Evolutionary conservation across 805 yeast genomes (phyloP), one percentile per base, ranked within the genome.

Genomic region (Saccharomycopsis synnaedendra): DNA sequence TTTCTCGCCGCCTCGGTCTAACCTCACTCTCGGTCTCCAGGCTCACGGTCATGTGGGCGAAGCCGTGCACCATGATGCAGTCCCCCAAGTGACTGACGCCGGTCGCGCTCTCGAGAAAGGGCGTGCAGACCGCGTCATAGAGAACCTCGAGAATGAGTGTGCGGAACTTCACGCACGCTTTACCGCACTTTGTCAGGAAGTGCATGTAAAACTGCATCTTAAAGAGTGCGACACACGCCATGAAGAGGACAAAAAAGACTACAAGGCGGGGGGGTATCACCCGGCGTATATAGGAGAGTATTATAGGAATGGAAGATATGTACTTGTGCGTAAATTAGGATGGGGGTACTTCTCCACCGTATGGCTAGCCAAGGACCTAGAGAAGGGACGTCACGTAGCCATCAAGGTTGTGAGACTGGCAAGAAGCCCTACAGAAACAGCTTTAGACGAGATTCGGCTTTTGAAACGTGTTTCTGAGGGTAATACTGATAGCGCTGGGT

Each of bases 341-440:
- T 78, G 83, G 83, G 85, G 86, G 35, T 83, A 79, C 57, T 80
- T 80, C 55, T 75, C 82, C 38, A 78, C 85, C 1, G 85, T 80
- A n/a, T 80, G 85, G 85, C 60, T 80, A 32, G 82, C 82, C 1
- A 61, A 58, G 44, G 74, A 72, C 45, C 53, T 60, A 2, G 47
- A 54, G 3, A 40, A 56, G 10, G 64, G 65, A 11, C 58, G 66
- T 32, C 80, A 76, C 55, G 82, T 76, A 49, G 85, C 85, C 28
- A 66, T 80, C 55, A 80, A 80, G 57, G 73, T 80, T 52, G 82
- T 79, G 19, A 68, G 78, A 52, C 70, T 80, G 1, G 69, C 74
- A 31, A 60, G 65, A 35, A 70, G 68, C 58, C 79, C 76, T 60
- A 64, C 71, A 19, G 80, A 77, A 53, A 79, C 84, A n/a, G 85